Base-by-base conservation (phyloP, 2,329 filamentous ascomycete genomes). In the Pseudocercospora musae region DNA sequence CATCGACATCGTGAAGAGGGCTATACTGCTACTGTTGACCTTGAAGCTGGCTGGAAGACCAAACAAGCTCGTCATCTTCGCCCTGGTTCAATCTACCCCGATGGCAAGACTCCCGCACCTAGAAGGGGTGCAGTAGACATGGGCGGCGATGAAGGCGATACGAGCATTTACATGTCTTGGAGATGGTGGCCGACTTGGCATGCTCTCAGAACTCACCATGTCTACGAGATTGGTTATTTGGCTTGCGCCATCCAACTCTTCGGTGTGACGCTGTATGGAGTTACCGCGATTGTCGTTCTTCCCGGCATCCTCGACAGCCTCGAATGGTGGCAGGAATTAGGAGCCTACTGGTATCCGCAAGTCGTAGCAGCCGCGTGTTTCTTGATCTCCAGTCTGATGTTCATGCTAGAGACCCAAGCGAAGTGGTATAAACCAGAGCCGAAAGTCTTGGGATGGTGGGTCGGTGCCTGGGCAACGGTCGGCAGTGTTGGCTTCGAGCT, bases 151-250 rank as follows among this genome's bases (percentile, higher is more conserved):
- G 56, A 63, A 54, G 29, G 23, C 21, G 48, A 62, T 2, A 20
- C 40, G 11, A 57, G 61, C 20, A 56, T 33, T 7, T 66, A 67
- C 18, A 40, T 48, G 4, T 62, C 60, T 3, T 67, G 61, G 61
- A 58, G 65, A 4, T 67, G 65, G 63, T 66, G 59, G 60, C 65
- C 65, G 7, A 62, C 58, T 13, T 71, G 71, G 70, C 52, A 69
- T 11, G 67, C 67, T 6, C 62, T 74, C 13, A 52, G 65, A 7
- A 67, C 63, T 2, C 66, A 72, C 40, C 70, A 74, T 27, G 59
- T 68, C 53, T 67, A 69, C 59, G 70, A 73, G 13, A 71, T 74
- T 20, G 71, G 71, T n/a, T 74, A 67, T 50, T 55, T 72, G 1
- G 71, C 71, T 3, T 71, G 68, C 42, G 50, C 67, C 2, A 69